Evolutionary conservation across 2,329 filamentous ascomycete species (phyloP).

Genomic region (Cryphonectria radicalis): DNA sequence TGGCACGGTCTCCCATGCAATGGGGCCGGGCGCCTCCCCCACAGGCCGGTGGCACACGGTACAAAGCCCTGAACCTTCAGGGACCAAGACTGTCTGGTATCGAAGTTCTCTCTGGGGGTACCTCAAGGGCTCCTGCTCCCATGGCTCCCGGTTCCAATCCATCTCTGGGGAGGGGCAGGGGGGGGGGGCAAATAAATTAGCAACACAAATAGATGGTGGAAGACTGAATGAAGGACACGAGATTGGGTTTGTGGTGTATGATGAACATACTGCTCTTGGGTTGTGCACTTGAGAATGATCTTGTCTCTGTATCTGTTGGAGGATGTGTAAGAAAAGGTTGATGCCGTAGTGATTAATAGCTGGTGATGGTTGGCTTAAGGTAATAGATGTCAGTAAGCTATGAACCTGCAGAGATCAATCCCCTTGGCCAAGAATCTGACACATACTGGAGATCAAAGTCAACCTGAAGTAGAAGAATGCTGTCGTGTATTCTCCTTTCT

Average conservation of each 20-base stretch:
- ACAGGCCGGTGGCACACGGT: neutral
- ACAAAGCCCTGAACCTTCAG: neutral
- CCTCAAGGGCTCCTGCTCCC: neutral
- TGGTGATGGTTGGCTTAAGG: too few species aligned
- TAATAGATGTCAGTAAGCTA: neutral
- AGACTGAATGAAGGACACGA: neutral
- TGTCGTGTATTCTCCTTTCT: neutral
- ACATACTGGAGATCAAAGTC: neutral
- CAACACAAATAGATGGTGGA: neutral
- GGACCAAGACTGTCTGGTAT: neutral
- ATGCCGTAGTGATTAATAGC: too few species aligned
- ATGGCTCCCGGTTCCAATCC: too few species aligned
- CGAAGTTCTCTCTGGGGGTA: neutral
- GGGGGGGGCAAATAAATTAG: neutral
- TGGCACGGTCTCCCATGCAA: neutral
- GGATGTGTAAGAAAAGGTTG: too few species aligned
- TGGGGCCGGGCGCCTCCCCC: neutral
- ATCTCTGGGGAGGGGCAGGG: neutral
- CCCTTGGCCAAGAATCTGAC: neutral
- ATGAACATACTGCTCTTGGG: neutral
- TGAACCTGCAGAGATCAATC: neutral
- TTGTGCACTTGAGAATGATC: neutral
- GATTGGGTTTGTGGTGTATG: neutral
- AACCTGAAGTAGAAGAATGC: neutral
- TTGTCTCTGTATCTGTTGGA: neutral